phyloP scores from a whole-genome alignment of 805 yeast species.

The Cyberlindnera petersonii region DNA sequence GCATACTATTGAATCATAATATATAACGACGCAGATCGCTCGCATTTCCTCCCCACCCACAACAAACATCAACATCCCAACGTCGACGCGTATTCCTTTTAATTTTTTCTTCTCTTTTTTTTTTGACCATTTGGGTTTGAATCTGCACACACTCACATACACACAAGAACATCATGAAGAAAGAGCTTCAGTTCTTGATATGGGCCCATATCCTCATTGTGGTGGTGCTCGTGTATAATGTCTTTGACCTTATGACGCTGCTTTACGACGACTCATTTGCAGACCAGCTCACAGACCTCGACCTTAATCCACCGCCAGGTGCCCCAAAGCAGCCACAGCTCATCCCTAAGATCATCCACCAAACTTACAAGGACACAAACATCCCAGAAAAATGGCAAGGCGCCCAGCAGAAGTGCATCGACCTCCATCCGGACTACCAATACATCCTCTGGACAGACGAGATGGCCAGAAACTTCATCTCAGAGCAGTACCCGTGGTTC shows the following conservation, averaged over 20 bases:
- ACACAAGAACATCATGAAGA: too few species aligned
- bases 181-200: conserved; percentile 58
- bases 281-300: conserved; percentile 60
- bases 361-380: conserved; percentile 76
- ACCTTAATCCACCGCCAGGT: conserved; percentile 51
- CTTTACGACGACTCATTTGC: conserved; percentile 66
- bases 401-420: conserved; percentile 73
- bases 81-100: too few species aligned
- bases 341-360: conserved; percentile 90
- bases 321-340: conserved; percentile 44
- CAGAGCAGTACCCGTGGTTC: conserved; percentile 84
- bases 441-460: conserved; percentile 90
- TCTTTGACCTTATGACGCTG: conserved; percentile 69
- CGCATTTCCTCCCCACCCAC: too few species aligned
- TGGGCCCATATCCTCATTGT: conserved; percentile 50
- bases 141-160: too few species aligned
- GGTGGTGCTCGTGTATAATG: conserved; percentile 47
- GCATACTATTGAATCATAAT: too few species aligned
- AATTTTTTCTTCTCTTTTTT: not conserved
- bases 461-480: conserved; percentile 72
- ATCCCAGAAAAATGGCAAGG: conserved; percentile 80
- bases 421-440: conserved; percentile 82
- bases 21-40: too few species aligned
- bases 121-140: not conserved
- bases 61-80: too few species aligned